phyloP scores from a whole-genome alignment of 1,139 yeast species.

The Yamadazyma membranifaciens region DNA sequence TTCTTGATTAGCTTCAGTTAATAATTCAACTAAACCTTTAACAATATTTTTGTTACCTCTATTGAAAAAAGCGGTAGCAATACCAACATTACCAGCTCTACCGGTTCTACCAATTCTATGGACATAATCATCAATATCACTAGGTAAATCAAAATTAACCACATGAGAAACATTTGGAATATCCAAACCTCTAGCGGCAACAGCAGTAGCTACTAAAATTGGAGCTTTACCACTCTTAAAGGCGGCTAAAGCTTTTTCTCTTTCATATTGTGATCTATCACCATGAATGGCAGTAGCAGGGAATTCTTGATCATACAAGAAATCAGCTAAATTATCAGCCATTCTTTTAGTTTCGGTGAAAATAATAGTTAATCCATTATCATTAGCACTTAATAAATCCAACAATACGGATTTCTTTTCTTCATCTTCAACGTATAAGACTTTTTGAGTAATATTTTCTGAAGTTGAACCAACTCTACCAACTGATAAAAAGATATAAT shows the following conservation, averaged over 20 bases:
- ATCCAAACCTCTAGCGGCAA: slow-evolving; percentile 99
- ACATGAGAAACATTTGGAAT: slow-evolving; percentile 98
- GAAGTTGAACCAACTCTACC: slow-evolving; percentile 99
- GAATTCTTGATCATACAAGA: slow-evolving; percentile 82
- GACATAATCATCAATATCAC: slow-evolving; percentile 96
- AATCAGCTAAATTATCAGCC: slow-evolving; percentile 96
- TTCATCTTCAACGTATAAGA: slow-evolving; percentile 89
- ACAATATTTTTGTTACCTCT: slow-evolving; percentile 89
- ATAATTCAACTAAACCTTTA: slow-evolving; percentile 82
- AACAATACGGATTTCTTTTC: slow-evolving; percentile 91
- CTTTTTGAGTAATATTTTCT: slow-evolving; percentile 93
- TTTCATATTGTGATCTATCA: slow-evolving; percentile 96
- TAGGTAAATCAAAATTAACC: slow-evolving; percentile 93
- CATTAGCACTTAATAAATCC: slow-evolving; percentile 78
- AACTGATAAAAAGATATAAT: slow-evolving; percentile 91
- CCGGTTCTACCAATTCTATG: slow-evolving; percentile 99
- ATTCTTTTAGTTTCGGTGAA: slow-evolving; percentile 98
- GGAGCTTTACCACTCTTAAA: slow-evolving; percentile 88
- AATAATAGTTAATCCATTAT: slow-evolving; percentile 84
- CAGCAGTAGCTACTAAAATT: slow-evolving; percentile 95
- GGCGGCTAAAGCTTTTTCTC: slow-evolving; percentile 93
- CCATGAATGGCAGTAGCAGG: slow-evolving; percentile 99
- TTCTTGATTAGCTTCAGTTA: slow-evolving; percentile 96
- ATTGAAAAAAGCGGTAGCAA: slow-evolving; percentile 97
- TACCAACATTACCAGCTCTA: slow-evolving; percentile 99